Evolutionary conservation across 768 basidiomycete genomes (phyloP), one percentile per base, ranked within the genome.

Genomic region (Panaeolus cyanescens): DNA sequence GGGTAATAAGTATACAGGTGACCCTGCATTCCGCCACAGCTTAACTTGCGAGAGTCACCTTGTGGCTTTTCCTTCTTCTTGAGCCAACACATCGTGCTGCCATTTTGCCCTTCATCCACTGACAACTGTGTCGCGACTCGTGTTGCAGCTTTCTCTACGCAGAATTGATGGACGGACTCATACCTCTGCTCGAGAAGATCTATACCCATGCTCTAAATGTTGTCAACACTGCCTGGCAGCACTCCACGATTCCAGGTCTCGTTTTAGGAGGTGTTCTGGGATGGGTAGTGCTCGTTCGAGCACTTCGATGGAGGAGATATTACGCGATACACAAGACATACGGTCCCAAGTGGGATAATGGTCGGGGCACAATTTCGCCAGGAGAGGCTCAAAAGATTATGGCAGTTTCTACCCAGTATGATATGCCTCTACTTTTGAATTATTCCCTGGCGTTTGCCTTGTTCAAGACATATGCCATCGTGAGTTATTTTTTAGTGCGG

Each of bases 401-500:
- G 28, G 67, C 68, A 40, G 59, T 73, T 3, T 71, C 78, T 1
- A 60, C 64, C 2, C 58, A 68, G 17, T 83, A 77, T 58, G 83
- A 85, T 63, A 82, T 83, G 79, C 82, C 83, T 4, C 55, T 65
- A n/a, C 59, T 85, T 2, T 54, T 78, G 59, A 72, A 74, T 54
- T 77, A 78, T 62, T 65, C 81, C 0, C 54, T 80, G 31, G 70
- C 79, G 1, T 82, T 85, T 67, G 84, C 83, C 4, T 65, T 85
- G 61, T 84, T 84, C 75, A 84, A 83, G 69, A 84, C 83, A 3
- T 84, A 81, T 67, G 81, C 65, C 1, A 76, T 83, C 57, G 82
- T 83, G 59, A 62, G 79, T 74, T 40, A 20, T 33, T 5, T 28
- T 45, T 42, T 22, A 22, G 22, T 15, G 31, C n/a, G 31, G 32